These are phyloP conservation scores for Blumeriella jaapii DNA, from an alignment of 2,329 filamentous ascomycete species.

Conservation along the genomic window DNA sequence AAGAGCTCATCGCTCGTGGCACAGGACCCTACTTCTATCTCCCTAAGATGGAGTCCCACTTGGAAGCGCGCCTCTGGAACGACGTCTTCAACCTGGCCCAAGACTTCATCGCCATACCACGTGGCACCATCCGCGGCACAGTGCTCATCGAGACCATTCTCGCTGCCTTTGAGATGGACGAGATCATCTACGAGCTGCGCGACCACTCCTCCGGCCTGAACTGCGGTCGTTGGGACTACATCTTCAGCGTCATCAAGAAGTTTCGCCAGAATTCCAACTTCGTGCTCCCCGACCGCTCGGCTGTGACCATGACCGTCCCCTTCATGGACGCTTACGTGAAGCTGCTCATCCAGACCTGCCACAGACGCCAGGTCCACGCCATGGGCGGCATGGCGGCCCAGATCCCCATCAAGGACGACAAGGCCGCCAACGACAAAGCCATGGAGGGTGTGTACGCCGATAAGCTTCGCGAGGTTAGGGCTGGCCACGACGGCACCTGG, in stretches of 20 bases:
- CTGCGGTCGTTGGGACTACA: slow-evolving; percentile 99
- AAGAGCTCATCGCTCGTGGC: slow-evolving; percentile 74
- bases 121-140: slow-evolving; percentile 88
- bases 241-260: slow-evolving; percentile 99
- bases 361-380: slow-evolving; percentile 91
- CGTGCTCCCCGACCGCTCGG: slow-evolving; percentile 79
- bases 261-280: slow-evolving; percentile 93
- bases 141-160: slow-evolving; percentile 97
- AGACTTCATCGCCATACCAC: slow-evolving; percentile 79
- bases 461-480: slow-evolving; percentile 90
- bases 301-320: slow-evolving; percentile 93
- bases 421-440: slow-evolving; percentile 79
- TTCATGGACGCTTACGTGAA: slow-evolving; percentile 99
- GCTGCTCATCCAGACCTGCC: slow-evolving; percentile 95
- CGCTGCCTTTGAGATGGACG: slow-evolving; percentile 98
- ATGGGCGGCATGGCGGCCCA: slow-evolving; percentile 99
- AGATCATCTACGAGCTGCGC: slow-evolving; percentile 98
- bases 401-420: slow-evolving; percentile 96
- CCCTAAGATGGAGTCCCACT: slow-evolving; percentile 95
- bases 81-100: slow-evolving; percentile 94
- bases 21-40: slow-evolving; percentile 95
- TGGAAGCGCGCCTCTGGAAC: slow-evolving; percentile 96
- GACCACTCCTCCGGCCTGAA: slow-evolving; percentile 95
- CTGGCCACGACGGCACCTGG: slow-evolving; percentile 94
- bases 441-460: slow-evolving; percentile 90